Base-by-base conservation (phyloP, 805 yeast species). In the Metschnikowia similis region DNA sequence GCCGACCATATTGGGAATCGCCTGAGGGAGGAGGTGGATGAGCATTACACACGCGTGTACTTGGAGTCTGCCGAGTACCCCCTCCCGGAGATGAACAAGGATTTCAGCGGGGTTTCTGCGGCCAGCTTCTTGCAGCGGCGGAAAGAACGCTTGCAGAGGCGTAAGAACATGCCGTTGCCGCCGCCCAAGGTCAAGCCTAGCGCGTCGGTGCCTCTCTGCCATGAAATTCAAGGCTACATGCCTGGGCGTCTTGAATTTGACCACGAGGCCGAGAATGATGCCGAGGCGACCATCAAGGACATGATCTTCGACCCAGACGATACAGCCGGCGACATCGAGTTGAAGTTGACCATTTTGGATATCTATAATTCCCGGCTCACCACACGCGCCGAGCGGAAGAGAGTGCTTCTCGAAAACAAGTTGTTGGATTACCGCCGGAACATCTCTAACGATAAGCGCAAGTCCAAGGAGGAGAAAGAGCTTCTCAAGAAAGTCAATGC, bases 181-280 rank as follows among this genome's bases (percentile, higher is more conserved):
- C 79, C 82, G 8, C 94, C 95, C 30, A 91, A 90, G 47, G 82
- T 84, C 53, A 94, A 92, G 64, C 89, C 95, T 5, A 83, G 87
- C 42, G 91, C 97, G 0, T 89, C 97, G 6, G 92, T 87, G 6
- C 99, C 99, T 0, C 78, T 94, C 50, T 91, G 98, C 70, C 97
- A 95, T 63, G 98, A 95, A 61, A 82, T 94, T 53, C 98, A 94
- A 66, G 97, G 97, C 2, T 94, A 84, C 65, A 94, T 94, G 99
- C 99, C 99, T 36, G 99, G 98, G 39, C 82, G 99, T 62, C 73
- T 94, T 53, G 99, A 94, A 66, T 94, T 94, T 66, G 99, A 94
- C 61, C 89, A 85, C 51, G 99, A 94, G 66, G 90, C 87, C 36
- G 99, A 94, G 65, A 94, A 94, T 61, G 99, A 94, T 49, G 98